Evolutionary conservation across 2,329 filamentous ascomycete genomes (phyloP), one percentile per base, ranked within the genome.

Genomic region (Penicillium digitatum): DNA sequence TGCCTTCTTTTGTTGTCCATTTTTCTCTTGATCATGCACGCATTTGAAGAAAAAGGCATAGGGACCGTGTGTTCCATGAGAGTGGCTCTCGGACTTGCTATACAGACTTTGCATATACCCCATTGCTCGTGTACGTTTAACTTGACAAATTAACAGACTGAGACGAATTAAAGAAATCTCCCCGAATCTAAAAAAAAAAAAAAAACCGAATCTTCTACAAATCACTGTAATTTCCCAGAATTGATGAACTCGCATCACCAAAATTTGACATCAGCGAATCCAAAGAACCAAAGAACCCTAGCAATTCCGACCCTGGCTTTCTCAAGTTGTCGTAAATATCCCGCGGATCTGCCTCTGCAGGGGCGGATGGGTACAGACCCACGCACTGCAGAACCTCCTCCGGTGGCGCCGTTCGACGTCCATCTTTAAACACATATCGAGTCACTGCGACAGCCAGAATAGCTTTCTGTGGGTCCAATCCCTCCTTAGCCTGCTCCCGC

Each of bases 401-500:
- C 5, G 39, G 48, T n/a, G 38, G 48, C 7, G 34, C 39, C 38
- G 48, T 51, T 29, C 40, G 22, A 27, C 48, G 39, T 16, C 38
- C 48, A 42, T 51, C 48, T 20, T 44, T 51, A 14, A 51, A 44
- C 38, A 51, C 39, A 35, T 43, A 51, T 22, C 40, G 38, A 18
- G 26, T 44, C 14, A 51, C 40, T 8, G 20, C 48, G 5, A 44
- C 38, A 18, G 48, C 29, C 18, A 51, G 40, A 7, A 51, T 43
- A 2, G 32, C 32, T 20, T 51, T 42, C 29, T 40, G 27, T n/a
- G 18, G 16, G 1, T 51, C 38, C 2, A 14, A 32, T 20, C 27
- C 32, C 26, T 51, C 38, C 11, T 43, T 27, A 3, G 1, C n/a
- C 16, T 47, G n/a, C 8, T 34, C 29, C 3, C 14, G 32, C 38